These are phyloP conservation scores for Exophiala sp. DNA, from an alignment of 2,329 filamentous ascomycete species.

Conservation along the genomic window DNA sequence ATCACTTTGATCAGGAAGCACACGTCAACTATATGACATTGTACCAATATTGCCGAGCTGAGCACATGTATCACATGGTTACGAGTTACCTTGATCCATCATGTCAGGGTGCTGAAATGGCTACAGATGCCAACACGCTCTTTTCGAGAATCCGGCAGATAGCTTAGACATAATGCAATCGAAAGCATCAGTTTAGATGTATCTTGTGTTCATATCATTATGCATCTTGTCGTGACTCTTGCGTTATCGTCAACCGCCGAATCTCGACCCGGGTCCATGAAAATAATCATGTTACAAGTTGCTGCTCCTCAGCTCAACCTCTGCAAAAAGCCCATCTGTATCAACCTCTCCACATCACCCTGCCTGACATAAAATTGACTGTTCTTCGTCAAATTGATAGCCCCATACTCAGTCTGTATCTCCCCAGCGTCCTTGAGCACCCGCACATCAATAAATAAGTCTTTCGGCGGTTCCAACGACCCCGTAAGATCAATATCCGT, in stretches of 20 bases:
- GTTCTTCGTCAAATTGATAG: constrained; percentile 95
- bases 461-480: constrained; percentile 86
- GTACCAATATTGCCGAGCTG: too few relatives aligned
- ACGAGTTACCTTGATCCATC: too few relatives aligned
- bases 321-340: constrained; percentile 91
- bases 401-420: constrained; percentile 97
- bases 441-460: constrained; percentile 94
- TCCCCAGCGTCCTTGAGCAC: constrained; percentile 96
- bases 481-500: constrained; percentile 96
- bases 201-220: neutral
- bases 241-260: too few relatives aligned
- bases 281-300: neutral
- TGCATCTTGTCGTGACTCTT: neutral
- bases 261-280: too few relatives aligned
- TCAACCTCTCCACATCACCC: constrained; percentile 90
- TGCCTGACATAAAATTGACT: constrained; percentile 97
- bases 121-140: too few relatives aligned
- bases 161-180: too few relatives aligned
- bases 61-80: too few relatives aligned
- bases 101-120: too few relatives aligned
- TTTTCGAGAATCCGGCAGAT: too few relatives aligned
- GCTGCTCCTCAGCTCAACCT: constrained; percentile 65
- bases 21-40: too few relatives aligned
- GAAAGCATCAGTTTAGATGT: too few relatives aligned
- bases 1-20: too few relatives aligned